These are phyloP conservation scores for Chalaropsis ovoidea DNA, from an alignment of 2,329 filamentous ascomycete genomes.

Conservation along the genomic window DNA sequence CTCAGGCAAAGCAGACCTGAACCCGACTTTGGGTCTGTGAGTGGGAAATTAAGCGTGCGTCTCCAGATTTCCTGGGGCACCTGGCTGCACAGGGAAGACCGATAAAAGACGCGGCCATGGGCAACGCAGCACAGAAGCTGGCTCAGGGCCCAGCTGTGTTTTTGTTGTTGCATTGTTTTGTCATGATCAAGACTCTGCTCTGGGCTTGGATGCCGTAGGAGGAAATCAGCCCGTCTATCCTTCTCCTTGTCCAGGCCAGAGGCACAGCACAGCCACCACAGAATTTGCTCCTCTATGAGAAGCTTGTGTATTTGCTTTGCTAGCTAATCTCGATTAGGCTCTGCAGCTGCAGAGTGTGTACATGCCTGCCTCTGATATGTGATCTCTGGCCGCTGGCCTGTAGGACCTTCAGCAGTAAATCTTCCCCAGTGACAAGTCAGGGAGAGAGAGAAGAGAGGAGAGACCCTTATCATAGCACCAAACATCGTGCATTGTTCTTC, in stretches of 20 bases:
- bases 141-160: too few relatives aligned
- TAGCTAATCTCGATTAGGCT: conserved; percentile 1
- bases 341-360: too few relatives aligned
- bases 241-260: not conserved
- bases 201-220: too few relatives aligned
- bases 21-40: not conserved
- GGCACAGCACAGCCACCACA: not conserved
- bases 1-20: not conserved
- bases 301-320: too few relatives aligned
- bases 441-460: not conserved
- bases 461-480: not conserved
- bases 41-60: not conserved
- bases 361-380: not conserved
- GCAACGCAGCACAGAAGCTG: too few relatives aligned
- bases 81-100: not conserved
- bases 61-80: not conserved
- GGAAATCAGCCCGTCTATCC: not conserved
- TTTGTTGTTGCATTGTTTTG: too few relatives aligned
- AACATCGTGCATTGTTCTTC: not conserved
- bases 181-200: too few relatives aligned
- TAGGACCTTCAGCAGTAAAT: not conserved
- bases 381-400: too few relatives aligned
- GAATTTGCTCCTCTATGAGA: not conserved
- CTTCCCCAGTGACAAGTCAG: not conserved
- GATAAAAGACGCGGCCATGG: too few relatives aligned